Percentiles rank a stretch among this genome's conserved stretches.
These are phyloP conservation scores for Irpex lacteus DNA, from an alignment of 1,284 basidiomycete genomes.

Conservation along the genomic window DNA sequence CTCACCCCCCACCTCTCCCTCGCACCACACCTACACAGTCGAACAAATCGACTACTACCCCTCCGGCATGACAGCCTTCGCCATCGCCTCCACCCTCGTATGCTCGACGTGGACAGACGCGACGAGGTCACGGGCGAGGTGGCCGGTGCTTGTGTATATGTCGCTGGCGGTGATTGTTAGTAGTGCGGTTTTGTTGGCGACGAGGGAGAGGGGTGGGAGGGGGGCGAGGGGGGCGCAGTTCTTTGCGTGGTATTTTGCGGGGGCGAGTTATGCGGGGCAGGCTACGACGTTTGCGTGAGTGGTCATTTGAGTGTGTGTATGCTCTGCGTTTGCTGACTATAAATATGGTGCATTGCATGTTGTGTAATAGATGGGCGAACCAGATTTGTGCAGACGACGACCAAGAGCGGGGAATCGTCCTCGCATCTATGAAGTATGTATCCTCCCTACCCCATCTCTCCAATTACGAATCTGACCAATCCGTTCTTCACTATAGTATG, in stretches of 20 bases:
- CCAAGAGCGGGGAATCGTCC: slow-evolving; percentile 63
- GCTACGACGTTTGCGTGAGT: slow-evolving; percentile 66
- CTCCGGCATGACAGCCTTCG: slow-evolving; percentile 63
- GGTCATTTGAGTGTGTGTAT: slow-evolving; percentile 5
- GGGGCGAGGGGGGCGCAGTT: slow-evolving; percentile 59
- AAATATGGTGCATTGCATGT: not conserved
- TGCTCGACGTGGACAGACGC: slow-evolving; percentile 63
- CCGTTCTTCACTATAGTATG: slow-evolving; percentile 42
- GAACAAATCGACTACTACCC: slow-evolving; percentile 71
- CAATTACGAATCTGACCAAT: not conserved
- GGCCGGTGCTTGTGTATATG: slow-evolving; percentile 68
- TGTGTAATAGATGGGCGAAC: slow-evolving; percentile 55
- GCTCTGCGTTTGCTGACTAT: not conserved
- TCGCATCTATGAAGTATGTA: slow-evolving; percentile 67
- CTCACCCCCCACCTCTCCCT: not conserved
- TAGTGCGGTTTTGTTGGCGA: slow-evolving; percentile 42
- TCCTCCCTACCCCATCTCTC: not conserved
- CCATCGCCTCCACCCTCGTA: slow-evolving; percentile 57
- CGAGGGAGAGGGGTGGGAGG: slow-evolving; percentile 27
- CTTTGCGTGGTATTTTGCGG: slow-evolving; percentile 66
- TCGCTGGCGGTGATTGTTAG: slow-evolving; percentile 50
- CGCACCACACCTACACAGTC: slow-evolving; percentile 39
- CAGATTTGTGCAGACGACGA: slow-evolving; percentile 67
- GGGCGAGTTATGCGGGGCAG: slow-evolving; percentile 65
- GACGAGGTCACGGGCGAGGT: slow-evolving; percentile 45